phyloP scores from a whole-genome alignment of 805 yeast species.

The Yarrowia sp. region DNA sequence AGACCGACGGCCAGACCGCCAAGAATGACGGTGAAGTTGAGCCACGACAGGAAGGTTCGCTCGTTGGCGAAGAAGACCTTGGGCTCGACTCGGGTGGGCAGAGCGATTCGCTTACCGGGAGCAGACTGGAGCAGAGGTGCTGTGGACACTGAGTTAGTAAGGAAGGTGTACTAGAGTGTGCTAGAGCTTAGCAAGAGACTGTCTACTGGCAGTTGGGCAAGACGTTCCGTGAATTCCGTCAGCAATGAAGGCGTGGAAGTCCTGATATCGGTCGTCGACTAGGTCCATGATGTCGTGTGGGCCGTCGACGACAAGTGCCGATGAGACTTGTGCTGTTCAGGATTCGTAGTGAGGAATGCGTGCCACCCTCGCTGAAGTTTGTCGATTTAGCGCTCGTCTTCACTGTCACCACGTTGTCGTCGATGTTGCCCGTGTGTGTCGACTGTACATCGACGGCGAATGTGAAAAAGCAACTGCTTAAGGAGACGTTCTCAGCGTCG shows the following conservation, averaged over 20 bases:
- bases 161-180: not conserved
- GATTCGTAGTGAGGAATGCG: no score
- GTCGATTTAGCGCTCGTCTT: no score
- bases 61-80: conserved; percentile 98
- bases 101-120: conserved; percentile 81
- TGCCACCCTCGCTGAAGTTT: no score
- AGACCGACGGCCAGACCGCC: conserved; percentile 97
- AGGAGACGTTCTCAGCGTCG: no score
- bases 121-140: conserved; percentile 27
- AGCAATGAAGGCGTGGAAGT: no score
- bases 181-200: no score
- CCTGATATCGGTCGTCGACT: no score
- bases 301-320: no score
- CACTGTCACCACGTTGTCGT: not conserved
- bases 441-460: not conserved
- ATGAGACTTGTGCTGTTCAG: no score
- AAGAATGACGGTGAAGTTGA: conserved; percentile 95
- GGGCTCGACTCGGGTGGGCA: conserved; percentile 98
- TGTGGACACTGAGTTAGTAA: conserved; percentile 21
- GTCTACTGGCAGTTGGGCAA: no score
- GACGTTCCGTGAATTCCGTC: no score
- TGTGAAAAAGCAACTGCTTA: not conserved
- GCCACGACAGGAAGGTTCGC: conserved; percentile 97
- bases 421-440: not conserved
- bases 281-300: no score